These are phyloP conservation scores for Pseudozyma sp. DNA, from an alignment of 1,284 basidiomycete genomes.

Conservation along the genomic window DNA sequence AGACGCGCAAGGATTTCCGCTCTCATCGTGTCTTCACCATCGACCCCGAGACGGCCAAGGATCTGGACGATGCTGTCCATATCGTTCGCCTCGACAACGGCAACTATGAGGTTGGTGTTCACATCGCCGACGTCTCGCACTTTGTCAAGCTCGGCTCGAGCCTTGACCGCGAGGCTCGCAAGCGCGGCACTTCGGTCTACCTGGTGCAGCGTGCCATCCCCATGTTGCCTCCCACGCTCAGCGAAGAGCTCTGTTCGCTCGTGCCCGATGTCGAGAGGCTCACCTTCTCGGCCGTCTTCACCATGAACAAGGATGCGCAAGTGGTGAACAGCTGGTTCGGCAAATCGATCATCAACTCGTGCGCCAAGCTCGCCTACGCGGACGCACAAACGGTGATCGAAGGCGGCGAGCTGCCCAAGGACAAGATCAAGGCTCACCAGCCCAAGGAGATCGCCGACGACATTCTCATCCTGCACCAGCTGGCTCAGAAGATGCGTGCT, in stretches of 20 bases:
- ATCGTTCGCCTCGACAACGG: constrained; percentile 89
- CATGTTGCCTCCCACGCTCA: constrained; percentile 91
- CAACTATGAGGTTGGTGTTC: constrained; percentile 89
- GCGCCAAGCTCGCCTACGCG: constrained; percentile 84
- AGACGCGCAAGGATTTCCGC: constrained; percentile 87
- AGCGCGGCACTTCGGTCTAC: constrained; percentile 95
- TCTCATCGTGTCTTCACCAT: constrained; percentile 89
- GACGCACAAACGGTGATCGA: constrained; percentile 85
- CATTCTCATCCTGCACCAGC: constrained; percentile 76
- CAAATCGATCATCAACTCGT: constrained; percentile 90
- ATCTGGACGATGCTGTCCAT: constrained; percentile 93
- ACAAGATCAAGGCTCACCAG: constrained; percentile 70
- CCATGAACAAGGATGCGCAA: constrained; percentile 83
- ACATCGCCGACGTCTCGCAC: constrained; percentile 94
- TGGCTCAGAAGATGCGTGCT: constrained; percentile 78
- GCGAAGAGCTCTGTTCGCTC: constrained; percentile 92
- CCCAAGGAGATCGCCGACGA: constrained; percentile 78
- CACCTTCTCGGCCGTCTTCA: constrained; percentile 80
- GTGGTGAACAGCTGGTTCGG: constrained; percentile 90
- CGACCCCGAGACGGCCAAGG: constrained; percentile 88
- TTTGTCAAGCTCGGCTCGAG: constrained; percentile 95
- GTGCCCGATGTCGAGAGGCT: constrained; percentile 87
- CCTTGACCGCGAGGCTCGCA: constrained; percentile 95
- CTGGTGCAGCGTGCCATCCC: constrained; percentile 93
- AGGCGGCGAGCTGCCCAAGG: constrained; percentile 74